These are phyloP conservation scores for Phyllosticta citribraziliensis DNA, from an alignment of 2,329 filamentous ascomycete genomes.

Conservation along the genomic window DNA sequence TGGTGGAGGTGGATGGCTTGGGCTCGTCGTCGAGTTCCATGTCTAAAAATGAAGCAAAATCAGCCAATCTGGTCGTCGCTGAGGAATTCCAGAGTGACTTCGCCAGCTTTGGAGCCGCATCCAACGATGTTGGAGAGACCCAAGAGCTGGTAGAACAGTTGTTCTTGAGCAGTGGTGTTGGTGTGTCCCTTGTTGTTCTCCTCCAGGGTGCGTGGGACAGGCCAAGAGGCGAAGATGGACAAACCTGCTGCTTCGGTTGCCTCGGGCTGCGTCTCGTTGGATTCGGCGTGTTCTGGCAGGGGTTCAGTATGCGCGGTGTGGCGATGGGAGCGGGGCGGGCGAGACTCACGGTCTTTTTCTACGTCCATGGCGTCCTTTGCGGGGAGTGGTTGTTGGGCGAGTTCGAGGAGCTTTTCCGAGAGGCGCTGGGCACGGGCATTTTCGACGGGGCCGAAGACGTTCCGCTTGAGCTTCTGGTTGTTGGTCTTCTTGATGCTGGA, in stretches of 20 bases:
- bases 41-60: slow-evolving; percentile 19
- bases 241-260: slow-evolving; percentile 13
- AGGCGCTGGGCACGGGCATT: slow-evolving; percentile 71
- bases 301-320: neutral
- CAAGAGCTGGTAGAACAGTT: slow-evolving; percentile 28
- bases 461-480: slow-evolving; percentile 66
- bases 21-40: slow-evolving; percentile 30
- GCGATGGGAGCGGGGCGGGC: neutral
- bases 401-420: slow-evolving; percentile 73
- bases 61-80: slow-evolving; percentile 25
- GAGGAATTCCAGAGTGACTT: neutral
- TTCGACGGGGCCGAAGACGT: slow-evolving; percentile 77
- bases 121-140: slow-evolving; percentile 31
- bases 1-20: slow-evolving; percentile 11
- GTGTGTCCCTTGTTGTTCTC: slow-evolving; percentile 1
- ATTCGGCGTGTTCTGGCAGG: slow-evolving; percentile 2
- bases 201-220: slow-evolving; percentile 10
- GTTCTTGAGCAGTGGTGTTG: slow-evolving; percentile 13
- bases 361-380: slow-evolving; percentile 31
- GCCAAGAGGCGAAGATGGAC: slow-evolving; percentile 11
- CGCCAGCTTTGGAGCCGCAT: slow-evolving; percentile 19
- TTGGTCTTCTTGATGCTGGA: slow-evolving; percentile 75
- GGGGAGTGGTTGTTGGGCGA: slow-evolving; percentile 68
- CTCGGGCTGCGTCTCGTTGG: slow-evolving; percentile 4
- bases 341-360: slow-evolving; percentile 19